Evolutionary conservation across 1,284 basidiomycete species (phyloP), one percentile per base, ranked within the genome.

Genomic region (Inonotus hispidus): DNA sequence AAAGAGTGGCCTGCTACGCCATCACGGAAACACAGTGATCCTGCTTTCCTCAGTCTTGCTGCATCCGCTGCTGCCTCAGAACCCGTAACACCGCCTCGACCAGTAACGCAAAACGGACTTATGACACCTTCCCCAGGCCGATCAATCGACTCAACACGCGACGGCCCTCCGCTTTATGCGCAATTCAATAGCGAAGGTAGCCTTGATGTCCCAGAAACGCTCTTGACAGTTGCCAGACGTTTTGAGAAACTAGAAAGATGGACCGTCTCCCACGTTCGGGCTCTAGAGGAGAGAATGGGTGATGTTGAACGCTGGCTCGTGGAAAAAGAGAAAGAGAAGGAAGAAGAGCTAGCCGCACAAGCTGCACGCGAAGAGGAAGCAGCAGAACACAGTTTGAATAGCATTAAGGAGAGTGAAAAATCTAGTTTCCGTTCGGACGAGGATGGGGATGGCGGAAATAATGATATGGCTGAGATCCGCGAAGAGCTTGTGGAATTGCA

Each of bases 211-310:
- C 80, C 84, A 13, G 83, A 80, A 1, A 91, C 90, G 0, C 73
- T 92, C 1, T 73, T 92, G 16, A 81, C 80, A 10, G 82, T 89
- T 46, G 84, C 85, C 7, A 81, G 81, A 61, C 80, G 87, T 7
- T 92, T 92, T 63, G 90, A 92, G 71, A 92, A 92, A 68, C 79
- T 92, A n/a, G 89, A 92, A 69, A 86, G 86, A 64, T 92, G 89
- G 89, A 86, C 88, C 0, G 88, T 92, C 0, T 82, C 86, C 3
- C 89, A 92, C 66, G 88, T 90, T 1, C 84, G 90, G 55, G 89
- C 90, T 0, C 73, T 92, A 14, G 89, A 92, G 67, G 90, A 92
- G 25, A 81, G 89, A 35, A 92, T 92, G 88, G 83, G 85, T 64
- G 90, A 92, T 60, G 90, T 92, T 21, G 89, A 92, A 69, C 79